A percentile compares a stretch with the other conserved stretches of the same genome.
Conservation (phyloP, 352 stramenopile species). For the Thalassiosira exigua region DNA sequence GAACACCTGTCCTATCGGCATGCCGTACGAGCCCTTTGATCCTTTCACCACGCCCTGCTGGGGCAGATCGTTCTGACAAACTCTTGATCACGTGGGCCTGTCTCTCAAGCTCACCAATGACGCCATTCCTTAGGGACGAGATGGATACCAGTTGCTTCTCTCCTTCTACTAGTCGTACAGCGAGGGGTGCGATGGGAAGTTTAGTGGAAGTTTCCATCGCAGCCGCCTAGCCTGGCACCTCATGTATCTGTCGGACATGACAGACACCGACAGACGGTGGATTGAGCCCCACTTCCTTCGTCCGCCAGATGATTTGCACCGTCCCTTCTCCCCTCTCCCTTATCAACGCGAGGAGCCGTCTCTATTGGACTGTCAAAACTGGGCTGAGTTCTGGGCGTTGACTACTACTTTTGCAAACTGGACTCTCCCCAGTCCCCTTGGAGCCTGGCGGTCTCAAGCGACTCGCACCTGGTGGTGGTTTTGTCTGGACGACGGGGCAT, state of each 20-base stretch:
- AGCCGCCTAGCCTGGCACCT: neutral
- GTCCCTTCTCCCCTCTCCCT: neutral
- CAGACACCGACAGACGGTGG: neutral
- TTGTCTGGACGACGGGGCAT: too few species aligned
- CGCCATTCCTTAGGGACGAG: neutral
- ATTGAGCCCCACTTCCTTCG: neutral
- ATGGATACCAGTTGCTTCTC: neutral
- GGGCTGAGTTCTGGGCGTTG: conserved; percentile 1
- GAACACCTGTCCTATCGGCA: neutral
- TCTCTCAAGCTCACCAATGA: neutral
- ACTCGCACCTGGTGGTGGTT: conserved; percentile 12
- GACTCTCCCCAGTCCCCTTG: neutral
- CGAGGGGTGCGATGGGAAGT: neutral
- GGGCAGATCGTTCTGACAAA: neutral
- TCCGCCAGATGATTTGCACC: neutral
- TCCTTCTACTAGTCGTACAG: neutral
- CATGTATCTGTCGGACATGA: neutral
- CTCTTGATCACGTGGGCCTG: neutral
- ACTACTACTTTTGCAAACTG: neutral
- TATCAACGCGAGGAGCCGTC: neutral
- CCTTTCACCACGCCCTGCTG: neutral
- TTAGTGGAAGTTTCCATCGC: neutral
- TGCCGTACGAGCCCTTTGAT: neutral
- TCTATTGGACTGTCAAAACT: neutral
- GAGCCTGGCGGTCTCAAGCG: conserved; percentile 9